phyloP scores from a whole-genome alignment of 78 protist species.

The Dictyostelium capitatum region DNA sequence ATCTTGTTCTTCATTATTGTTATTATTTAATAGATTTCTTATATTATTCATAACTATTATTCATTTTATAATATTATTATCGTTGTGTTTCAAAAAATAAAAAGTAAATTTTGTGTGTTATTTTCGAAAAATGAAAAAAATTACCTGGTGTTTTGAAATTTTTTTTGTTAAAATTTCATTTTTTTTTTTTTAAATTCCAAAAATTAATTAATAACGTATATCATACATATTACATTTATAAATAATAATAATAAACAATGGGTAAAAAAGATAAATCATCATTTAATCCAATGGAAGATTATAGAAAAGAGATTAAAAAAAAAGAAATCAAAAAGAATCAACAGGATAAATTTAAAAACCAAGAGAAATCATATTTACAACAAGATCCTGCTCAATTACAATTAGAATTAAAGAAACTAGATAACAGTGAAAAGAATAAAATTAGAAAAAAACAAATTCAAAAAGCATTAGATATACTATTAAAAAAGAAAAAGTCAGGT shows the following conservation, averaged over 20 bases:
- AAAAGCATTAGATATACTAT: not conserved
- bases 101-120: too few relatives aligned
- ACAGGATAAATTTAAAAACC: conserved; percentile 1
- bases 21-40: too few relatives aligned
- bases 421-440: conserved; percentile 24
- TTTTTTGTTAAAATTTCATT: too few relatives aligned
- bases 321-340: conserved; percentile 20
- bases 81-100: too few relatives aligned
- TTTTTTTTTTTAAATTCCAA: too few relatives aligned
- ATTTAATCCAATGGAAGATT: conserved; percentile 22
- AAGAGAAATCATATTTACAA: conserved; percentile 3
- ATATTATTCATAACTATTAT: too few relatives aligned
- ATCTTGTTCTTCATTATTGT: not conserved
- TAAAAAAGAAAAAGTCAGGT: not conserved
- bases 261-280: not conserved
- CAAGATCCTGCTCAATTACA: conserved; percentile 19
- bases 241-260: not conserved
- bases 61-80: too few relatives aligned
- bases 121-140: too few relatives aligned
- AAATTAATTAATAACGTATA: too few relatives aligned
- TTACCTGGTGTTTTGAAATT: too few relatives aligned
- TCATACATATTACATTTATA: not conserved
- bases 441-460: conserved; percentile 33
- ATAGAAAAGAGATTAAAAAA: conserved; percentile 44
- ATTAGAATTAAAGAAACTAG: conserved; percentile 7